Evolutionary conservation across 169 alveolate species (phyloP).

Genomic region (Eimeria tenella): DNA sequence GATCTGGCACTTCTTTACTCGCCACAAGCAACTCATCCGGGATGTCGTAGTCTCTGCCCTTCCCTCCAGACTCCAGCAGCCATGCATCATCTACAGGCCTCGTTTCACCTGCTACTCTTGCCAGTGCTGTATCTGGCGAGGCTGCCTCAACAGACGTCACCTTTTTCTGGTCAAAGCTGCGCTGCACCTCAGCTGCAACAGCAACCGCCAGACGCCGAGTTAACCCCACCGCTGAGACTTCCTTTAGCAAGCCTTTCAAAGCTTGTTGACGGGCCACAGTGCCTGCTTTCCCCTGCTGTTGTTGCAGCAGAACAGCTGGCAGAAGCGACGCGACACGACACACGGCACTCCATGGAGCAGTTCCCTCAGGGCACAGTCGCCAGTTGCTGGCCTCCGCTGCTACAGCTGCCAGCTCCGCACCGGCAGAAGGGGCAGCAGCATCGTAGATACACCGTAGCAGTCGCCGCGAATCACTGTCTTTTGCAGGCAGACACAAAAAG

Average conservation of each 20-base stretch:
- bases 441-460: background rate
- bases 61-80: slow-evolving; percentile 14
- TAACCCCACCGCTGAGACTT: background rate
- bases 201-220: slow-evolving; percentile 5
- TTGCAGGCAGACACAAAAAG: slow-evolving; percentile 28
- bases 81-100: slow-evolving; percentile 20
- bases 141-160: background rate
- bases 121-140: background rate
- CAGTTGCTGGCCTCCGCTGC: slow-evolving; percentile 50
- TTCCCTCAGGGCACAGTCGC: slow-evolving; percentile 32
- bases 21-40: background rate
- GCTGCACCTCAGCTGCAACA: background rate
- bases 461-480: background rate
- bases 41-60: slow-evolving; percentile 2
- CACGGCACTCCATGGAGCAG: background rate
- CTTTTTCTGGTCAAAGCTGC: too few relatives aligned
- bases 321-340: background rate
- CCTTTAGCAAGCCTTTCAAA: slow-evolving; percentile 4
- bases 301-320: slow-evolving; percentile 57
- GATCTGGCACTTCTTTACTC: background rate
- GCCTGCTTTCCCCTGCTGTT: slow-evolving; percentile 44
- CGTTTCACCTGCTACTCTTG: slow-evolving; percentile 11
- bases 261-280: background rate
- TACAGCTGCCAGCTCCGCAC: background rate
- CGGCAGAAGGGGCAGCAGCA: slow-evolving; percentile 39